Evolutionary conservation across 2,329 filamentous ascomycete species (phyloP), one percentile per base, ranked within the genome.

Genomic region (Aspergillus carbonarius): DNA sequence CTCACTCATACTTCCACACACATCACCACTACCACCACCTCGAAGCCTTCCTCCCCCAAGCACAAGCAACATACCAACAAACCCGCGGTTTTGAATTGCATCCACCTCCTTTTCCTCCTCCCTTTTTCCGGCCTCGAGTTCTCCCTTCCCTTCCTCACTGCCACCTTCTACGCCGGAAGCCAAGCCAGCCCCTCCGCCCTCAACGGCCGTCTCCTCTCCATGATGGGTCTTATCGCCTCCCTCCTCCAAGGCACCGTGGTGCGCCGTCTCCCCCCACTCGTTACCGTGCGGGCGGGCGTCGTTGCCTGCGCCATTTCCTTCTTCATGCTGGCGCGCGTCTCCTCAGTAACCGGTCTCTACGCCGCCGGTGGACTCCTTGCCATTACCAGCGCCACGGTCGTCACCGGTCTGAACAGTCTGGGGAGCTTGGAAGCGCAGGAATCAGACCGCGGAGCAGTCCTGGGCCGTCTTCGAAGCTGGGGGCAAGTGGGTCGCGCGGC

Each of bases 121-220:
- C 96, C 96, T 77, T 99, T 99, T 78, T 96, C 92, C 2, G 95
- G 95, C 60, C 93, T 99, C 89, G 95, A 99, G 73, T 98, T 96
- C 75, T 96, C 92, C 0, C 84, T 99, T 3, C 93, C 95, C 0
- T 99, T 99, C 74, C 93, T 99, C 86, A 98, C 93, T 0, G 96
- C 95, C 69, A 93, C 96, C 54, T 85, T 99, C 46, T 98, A 98
- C 74, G 84, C 85, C 8, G 96, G 95, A 72, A 66, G 65, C 17
- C 70, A 69, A n/a, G 62, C 69, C 37, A 78, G 72, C 54, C 78
- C 78, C 0, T 89, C 92, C 0, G 85, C 87, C 44, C 85, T 91
- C 54, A 96, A 96, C 64, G 95, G 95, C 15, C 86, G 88, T 10
- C 82, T 99, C 2, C 86, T 99, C 1, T 93, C 95, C 5, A 95